Base-by-base conservation (phyloP, 1,284 basidiomycete species). In the Cutaneotrichosporon dermatis region DNA sequence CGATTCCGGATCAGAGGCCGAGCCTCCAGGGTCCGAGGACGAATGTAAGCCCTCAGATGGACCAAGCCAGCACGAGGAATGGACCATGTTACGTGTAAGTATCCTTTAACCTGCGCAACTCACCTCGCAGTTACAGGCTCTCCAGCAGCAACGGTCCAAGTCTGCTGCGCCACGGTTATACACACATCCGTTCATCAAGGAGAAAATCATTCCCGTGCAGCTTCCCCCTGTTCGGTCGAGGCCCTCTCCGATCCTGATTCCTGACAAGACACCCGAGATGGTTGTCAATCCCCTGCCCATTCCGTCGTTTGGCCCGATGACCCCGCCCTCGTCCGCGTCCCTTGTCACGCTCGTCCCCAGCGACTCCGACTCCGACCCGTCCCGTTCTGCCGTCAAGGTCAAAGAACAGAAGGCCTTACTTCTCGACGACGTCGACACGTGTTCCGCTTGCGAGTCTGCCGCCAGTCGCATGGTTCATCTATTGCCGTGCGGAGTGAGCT, bases 401-500 rank as follows among this genome's bases (percentile, higher is more conserved):
- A 25, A 25, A 25, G 25, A 25, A 25, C 25, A 25, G 25, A 25
- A 25, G 25, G 25, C 25, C 25, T 25, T 25, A 25, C 25, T 25
- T 25, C 25, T 25, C 25, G 25, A 36, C 3, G 25, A 25, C 25
- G 25, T 25, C 25, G 25, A 25, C 25, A 25, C 40, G 16, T 56
- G 55, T 48, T 33, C 48, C 8, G 55, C 55, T 1, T 56, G 55
- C 34, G 55, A 56, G 9, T 49, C 45, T 0, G n/a, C 35, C 11
- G 13, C 6, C 40, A n/a, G 39, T 1, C 46, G 55, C 16, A 43
- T 56, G 46, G 37, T 56, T 33, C 55, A 51, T 7, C 48, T 56
- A 3, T 39, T 51, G 11, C 55, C 55, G 2, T 56, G 55, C 15
- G 48, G 55, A 4, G 55, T 56, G 34, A 51, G 55, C 44, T 41